Evolutionary conservation across 2,329 filamentous ascomycete species (phyloP).

Genomic region (Epichloe aotearoae): DNA sequence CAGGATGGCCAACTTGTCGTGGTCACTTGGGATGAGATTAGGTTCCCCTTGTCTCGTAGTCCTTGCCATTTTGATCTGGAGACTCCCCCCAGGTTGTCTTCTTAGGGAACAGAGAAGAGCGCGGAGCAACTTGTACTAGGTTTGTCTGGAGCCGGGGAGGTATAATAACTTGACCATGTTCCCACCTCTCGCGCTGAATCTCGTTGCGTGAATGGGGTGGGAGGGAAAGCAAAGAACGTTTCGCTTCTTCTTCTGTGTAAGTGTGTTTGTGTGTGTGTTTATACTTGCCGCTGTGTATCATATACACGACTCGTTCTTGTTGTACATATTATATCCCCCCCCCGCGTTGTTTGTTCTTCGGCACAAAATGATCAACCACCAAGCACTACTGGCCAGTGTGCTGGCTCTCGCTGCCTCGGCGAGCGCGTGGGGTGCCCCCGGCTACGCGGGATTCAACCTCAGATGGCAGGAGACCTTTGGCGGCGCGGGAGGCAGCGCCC

Average conservation of each 20-base stretch:
- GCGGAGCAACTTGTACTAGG: no score
- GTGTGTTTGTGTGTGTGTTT: no score
- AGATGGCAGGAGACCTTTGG: constrained; percentile 32
- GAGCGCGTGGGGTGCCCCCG: constrained; percentile 24
- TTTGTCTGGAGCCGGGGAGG: not conserved
- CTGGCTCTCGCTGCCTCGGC: constrained; percentile 18
- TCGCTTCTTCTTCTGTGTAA: constrained; percentile 14
- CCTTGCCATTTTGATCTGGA: not conserved
- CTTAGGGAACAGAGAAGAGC: no score
- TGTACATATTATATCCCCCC: not conserved
- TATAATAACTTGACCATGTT: constrained; percentile 2
- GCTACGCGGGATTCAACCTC: constrained; percentile 24
- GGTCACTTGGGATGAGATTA: constrained; percentile 1
- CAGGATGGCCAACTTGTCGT: not conserved
- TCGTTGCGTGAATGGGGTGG: not conserved
- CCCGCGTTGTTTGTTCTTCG: not conserved
- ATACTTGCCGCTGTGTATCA: not conserved
- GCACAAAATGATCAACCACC: constrained; percentile 12
- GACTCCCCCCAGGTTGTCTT: no score
- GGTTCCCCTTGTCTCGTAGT: not conserved
- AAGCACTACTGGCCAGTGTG: constrained; percentile 12
- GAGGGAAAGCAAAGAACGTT: not conserved
- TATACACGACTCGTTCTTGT: not conserved
- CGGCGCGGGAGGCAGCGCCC: constrained; percentile 21
- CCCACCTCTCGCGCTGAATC: not conserved